Base-by-base conservation (phyloP, 1,284 basidiomycete genomes). In the Microstroma glucosiphilum region DNA sequence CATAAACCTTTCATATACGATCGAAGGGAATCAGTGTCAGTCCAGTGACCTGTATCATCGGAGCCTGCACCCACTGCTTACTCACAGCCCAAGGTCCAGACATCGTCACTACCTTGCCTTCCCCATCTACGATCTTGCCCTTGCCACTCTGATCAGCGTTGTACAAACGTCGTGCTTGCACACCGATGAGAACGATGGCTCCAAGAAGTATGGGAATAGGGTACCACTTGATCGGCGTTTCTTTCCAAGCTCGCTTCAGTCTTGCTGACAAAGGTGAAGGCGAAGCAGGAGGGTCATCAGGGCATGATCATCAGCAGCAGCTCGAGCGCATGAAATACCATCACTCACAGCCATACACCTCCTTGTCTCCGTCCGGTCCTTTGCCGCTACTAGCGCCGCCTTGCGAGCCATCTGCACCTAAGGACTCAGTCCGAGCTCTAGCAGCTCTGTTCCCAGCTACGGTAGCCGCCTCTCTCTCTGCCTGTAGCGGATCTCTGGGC, bases 71-170 rank as follows among this genome's bases (percentile, higher is more conserved):
- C 43, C 4, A 6, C 13, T 4, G 15, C 58, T 4, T 7, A 83
- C 88, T 71, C 74, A 91, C 92, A 82, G 96, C 91, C 93, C 94
- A 96, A 1, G 94, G 93, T 0, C 94, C 93, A 71, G 88, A 87
- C 17, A 92, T 83, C 64, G 84, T 86, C 62, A 96, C 71, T 11
- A 77, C 80, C 21, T 79, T 69, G 21, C 77, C 79, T 23, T 83
- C 81, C 66, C 91, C 89, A 11, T 92, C 86, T 59, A 88, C 84
- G 19, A 82, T 72, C 58, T 78, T 79, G 55, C 70, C 71, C 55
- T 64, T 57, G 25, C 62, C 64, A 41, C 62, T 67, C 41, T 62
- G 75, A 67, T 74, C 80, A 71, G 46, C 79, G 59, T 66, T 80
- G 40, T 81, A 79, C 72, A 86, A 85, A 73, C 87, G 87, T 54